Evolutionary conservation across 768 basidiomycete genomes (phyloP).

Genomic region (Epithele typhae): DNA sequence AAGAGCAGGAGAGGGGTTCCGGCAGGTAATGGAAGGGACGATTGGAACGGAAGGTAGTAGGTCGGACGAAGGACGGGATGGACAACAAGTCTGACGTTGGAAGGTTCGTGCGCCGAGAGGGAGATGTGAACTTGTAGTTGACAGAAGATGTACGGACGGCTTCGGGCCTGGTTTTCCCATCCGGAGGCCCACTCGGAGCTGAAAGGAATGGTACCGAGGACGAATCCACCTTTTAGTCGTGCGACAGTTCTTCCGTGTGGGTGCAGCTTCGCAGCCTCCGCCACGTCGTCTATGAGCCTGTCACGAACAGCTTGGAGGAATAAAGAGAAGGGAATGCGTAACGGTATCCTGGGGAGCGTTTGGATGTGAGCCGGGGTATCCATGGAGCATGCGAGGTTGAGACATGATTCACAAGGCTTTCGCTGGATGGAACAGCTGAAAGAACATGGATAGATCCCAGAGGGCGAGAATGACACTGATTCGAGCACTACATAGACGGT

Average conservation of each 20-base stretch:
- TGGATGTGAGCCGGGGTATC: constrained; percentile 12
- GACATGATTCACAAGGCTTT: constrained; percentile 37
- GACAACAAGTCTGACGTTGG: constrained; percentile 47
- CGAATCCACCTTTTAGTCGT: constrained; percentile 57
- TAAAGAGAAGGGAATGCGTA: constrained; percentile 35
- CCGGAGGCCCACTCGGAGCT: constrained; percentile 59
- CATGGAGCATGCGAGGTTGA: constrained; percentile 15
- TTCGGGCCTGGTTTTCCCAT: constrained; percentile 53
- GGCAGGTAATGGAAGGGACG: constrained; percentile 38
- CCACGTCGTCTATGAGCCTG: constrained; percentile 49
- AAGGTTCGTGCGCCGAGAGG: constrained; percentile 8
- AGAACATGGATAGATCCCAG: constrained; percentile 52
- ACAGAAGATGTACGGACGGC: constrained; percentile 55
- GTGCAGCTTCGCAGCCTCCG: constrained; percentile 32
- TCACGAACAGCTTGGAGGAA: constrained; percentile 65
- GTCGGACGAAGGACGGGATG: constrained; percentile 59
- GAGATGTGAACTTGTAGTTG: constrained; percentile 53
- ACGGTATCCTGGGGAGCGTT: constrained; percentile 40
- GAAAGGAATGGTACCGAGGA: constrained; percentile 43
- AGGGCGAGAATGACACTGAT: constrained; percentile 40
- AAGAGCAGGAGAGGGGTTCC: constrained; percentile 69
- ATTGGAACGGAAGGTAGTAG: constrained; percentile 47
- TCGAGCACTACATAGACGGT: constrained; percentile 34
- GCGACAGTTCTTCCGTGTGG: constrained; percentile 34
- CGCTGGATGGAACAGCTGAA: constrained; percentile 36